Conservation (phyloP, 805 yeast species). For the Yamadazyma olivae region DNA sequence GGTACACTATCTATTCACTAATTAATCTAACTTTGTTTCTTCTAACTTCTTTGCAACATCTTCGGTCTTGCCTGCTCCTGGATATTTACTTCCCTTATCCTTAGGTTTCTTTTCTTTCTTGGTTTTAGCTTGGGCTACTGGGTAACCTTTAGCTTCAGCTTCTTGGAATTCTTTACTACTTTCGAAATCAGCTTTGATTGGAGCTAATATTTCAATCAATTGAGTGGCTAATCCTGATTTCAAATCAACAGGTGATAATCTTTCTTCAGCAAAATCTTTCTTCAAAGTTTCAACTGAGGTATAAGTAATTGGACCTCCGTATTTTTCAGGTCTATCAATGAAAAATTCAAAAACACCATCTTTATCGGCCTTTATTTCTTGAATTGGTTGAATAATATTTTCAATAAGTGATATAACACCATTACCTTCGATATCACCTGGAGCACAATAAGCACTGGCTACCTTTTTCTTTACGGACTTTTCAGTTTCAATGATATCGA, state of each 20-base stretch:
- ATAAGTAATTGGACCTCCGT: slow-evolving; percentile 89
- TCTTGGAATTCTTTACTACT: slow-evolving; percentile 69
- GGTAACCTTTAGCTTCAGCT: slow-evolving; percentile 78
- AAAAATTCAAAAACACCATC: slow-evolving; percentile 57
- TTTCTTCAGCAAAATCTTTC: slow-evolving; percentile 67
- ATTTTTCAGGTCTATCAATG: slow-evolving; percentile 92
- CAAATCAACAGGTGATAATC: slow-evolving; percentile 88
- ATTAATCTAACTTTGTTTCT: slow-evolving; percentile 22
- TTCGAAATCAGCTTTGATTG: slow-evolving; percentile 71
- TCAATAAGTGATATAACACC: slow-evolving; percentile 87
- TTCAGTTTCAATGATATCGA: slow-evolving; percentile 89
- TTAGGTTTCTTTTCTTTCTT: slow-evolving; percentile 75
- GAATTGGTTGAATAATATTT: slow-evolving; percentile 81
- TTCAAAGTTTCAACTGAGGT: slow-evolving; percentile 64
- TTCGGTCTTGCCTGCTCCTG: slow-evolving; percentile 46
- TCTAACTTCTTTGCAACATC: slow-evolving; percentile 34
- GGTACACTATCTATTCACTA: too few relatives aligned
- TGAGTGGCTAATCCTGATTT: slow-evolving; percentile 88
- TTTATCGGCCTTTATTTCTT: slow-evolving; percentile 64
- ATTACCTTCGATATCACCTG: slow-evolving; percentile 86
- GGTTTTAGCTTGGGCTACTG: slow-evolving; percentile 59
- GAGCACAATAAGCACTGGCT: slow-evolving; percentile 90
- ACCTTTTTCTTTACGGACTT: slow-evolving; percentile 86
- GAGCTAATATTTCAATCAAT: slow-evolving; percentile 76
- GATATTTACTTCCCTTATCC: slow-evolving; percentile 87